Evolutionary conservation across 228 moss, liverwort and hornwort genomes (phyloP).

Genomic region (Sphagnum magellanicum): DNA sequence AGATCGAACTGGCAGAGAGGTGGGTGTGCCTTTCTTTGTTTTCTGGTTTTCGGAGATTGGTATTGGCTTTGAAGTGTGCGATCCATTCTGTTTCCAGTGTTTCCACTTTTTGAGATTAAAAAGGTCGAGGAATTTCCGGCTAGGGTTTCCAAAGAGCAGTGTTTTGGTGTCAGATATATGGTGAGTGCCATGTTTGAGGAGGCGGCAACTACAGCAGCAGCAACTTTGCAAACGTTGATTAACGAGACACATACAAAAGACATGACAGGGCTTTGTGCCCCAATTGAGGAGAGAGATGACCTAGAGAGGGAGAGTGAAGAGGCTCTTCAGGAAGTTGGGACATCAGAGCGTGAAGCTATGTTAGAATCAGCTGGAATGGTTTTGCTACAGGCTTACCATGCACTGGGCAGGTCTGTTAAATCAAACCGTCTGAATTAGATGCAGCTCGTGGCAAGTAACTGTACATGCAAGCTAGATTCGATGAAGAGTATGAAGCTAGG

Average conservation of each 20-base stretch:
- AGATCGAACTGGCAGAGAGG: conserved; percentile 61
- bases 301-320: conserved; percentile 16
- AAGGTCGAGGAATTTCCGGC: too few relatives aligned
- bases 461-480: background rate
- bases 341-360: conserved; percentile 41
- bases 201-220: conserved; percentile 44
- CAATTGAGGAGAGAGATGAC: conserved; percentile 18
- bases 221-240: conserved; percentile 19
- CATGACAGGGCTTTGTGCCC: conserved; percentile 13
- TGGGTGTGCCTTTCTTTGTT: conserved; percentile 3
- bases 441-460: background rate
- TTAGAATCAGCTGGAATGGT: conserved; percentile 67
- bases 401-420: conserved; percentile 30
- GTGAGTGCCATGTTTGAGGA: conserved; percentile 59
- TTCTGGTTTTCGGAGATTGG: background rate
- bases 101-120: too few relatives aligned
- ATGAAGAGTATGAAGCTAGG: too few relatives aligned
- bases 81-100: background rate
- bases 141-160: background rate
- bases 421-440: background rate
- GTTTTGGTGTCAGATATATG: conserved; percentile 31
- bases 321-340: conserved; percentile 13
- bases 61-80: background rate
- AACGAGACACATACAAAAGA: conserved; percentile 19
- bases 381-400: conserved; percentile 52